Evolutionary conservation across 2,329 filamentous ascomycete genomes (phyloP).

Genomic region (Massarina eburnea): DNA sequence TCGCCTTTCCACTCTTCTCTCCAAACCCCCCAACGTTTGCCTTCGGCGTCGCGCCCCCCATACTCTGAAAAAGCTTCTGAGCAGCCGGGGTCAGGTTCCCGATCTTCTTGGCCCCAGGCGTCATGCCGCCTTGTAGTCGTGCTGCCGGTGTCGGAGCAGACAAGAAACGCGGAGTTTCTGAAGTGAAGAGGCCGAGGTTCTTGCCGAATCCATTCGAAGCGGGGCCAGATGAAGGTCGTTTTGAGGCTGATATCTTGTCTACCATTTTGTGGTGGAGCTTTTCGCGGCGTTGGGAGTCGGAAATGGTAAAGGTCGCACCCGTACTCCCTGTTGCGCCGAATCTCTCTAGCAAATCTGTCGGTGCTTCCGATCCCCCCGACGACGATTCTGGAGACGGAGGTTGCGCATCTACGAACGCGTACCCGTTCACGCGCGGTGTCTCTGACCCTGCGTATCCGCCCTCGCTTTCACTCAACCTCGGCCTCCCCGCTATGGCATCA

Average conservation of each 20-base stretch:
- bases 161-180: slow-evolving; percentile 63
- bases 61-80: slow-evolving; percentile 49
- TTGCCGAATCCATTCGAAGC: slow-evolving; percentile 42
- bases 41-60: slow-evolving; percentile 40
- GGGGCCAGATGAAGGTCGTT: background rate
- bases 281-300: slow-evolving; percentile 74
- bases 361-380: slow-evolving; percentile 42
- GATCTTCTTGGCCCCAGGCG: slow-evolving; percentile 55
- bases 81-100: slow-evolving; percentile 69
- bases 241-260: slow-evolving; percentile 33
- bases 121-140: slow-evolving; percentile 51
- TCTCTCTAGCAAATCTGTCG: slow-evolving; percentile 47
- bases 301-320: slow-evolving; percentile 67
- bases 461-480: slow-evolving; percentile 64
- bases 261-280: slow-evolving; percentile 72
- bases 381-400: slow-evolving; percentile 67
- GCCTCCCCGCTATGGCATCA: slow-evolving; percentile 77
- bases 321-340: slow-evolving; percentile 39
- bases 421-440: slow-evolving; percentile 90
- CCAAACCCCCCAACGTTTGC: slow-evolving; percentile 8
- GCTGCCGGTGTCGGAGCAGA: slow-evolving; percentile 75
- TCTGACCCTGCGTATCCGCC: slow-evolving; percentile 66
- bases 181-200: slow-evolving; percentile 29
- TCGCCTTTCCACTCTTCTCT: slow-evolving; percentile 16
- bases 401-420: slow-evolving; percentile 90